Evolutionary conservation across 495 filamentous ascomycete genomes (phyloP), one percentile per base, ranked within the genome.

Genomic region (Hyaloscypha hepaticicola): DNA sequence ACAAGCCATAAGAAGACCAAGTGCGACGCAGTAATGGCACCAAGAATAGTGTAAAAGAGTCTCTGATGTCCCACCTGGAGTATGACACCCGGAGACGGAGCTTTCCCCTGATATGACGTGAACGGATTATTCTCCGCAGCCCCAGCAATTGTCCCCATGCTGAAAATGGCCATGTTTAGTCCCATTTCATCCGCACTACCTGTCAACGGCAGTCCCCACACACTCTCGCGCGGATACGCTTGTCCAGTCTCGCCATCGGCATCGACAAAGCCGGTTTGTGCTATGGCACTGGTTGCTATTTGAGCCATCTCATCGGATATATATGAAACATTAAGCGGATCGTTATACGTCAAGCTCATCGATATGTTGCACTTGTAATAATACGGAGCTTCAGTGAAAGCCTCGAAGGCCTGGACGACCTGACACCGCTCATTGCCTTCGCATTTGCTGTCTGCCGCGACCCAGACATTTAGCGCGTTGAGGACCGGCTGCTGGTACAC

Each of bases 311-410:
- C 9, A 50, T 70, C 70, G 2, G 64, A 66, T n/a, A 72, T 57
- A 29, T 31, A 60, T 12, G 67, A 67, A 1, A 66, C 9, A n/a
- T 68, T 72, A 0, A 55, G 21, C 5, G 65, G 49, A 52, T 70
- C 68, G 24, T 64, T 64, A 7, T 51, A 22, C 7, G 66, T 68
- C 2, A 45, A 9, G 5, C 62, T 57, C 21, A 72, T 19, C 3
- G 62, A 68, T 24, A 72, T 58, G 29, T 67, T 65, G 57, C 70
- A 72, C 21, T 27, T 58, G 57, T 72, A 72, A 34, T 69, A 72
- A 64, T 64, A 72, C 1, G 70, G 65, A n/a, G 62, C 22, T 0
- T 31, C 60, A 19, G 21, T 2, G 14, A 38, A 69, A 1, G 70
- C 45, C 48, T 72, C 68, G 29, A 72, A 70, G 9, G 52, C 70